Conservation (phyloP, 176 grass and related monocot genomes). For the Musa beccarii region DNA sequence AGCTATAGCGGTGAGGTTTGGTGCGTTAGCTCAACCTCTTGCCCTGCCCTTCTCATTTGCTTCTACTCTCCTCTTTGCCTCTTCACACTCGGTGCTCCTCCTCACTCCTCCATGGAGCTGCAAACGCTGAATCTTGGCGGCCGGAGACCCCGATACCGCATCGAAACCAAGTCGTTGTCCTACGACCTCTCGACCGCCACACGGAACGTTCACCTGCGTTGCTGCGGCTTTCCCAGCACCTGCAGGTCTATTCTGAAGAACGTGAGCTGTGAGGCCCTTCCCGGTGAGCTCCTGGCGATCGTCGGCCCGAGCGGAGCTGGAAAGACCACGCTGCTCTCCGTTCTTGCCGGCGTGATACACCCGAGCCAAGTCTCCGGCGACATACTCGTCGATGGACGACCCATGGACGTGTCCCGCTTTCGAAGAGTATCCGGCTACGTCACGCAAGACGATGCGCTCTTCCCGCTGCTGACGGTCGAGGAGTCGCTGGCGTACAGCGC, state of each 20-base stretch:
- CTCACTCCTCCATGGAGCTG: conserved; percentile 34
- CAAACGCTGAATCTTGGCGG: conserved; percentile 14
- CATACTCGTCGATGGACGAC: conserved; percentile 55
- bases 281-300: conserved; percentile 63
- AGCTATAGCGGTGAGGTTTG: conserved; percentile 23
- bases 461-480: conserved; percentile 82
- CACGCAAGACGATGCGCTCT: conserved; percentile 81
- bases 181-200: conserved; percentile 32
- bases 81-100: neutral
- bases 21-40: conserved; percentile 66
- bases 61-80: neutral
- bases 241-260: conserved; percentile 3
- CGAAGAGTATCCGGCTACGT: conserved; percentile 73
- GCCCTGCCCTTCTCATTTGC: conserved; percentile 3
- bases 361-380: conserved; percentile 26
- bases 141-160: conserved; percentile 39
- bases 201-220: neutral
- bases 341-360: conserved; percentile 64
- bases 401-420: conserved; percentile 65
- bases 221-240: neutral
- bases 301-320: conserved; percentile 84
- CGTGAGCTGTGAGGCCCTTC: conserved; percentile 57
- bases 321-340: conserved; percentile 75
- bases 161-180: conserved; percentile 59
- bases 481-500: conserved; percentile 91